Percentiles rank a stretch among this genome's conserved stretches.
Evolutionary conservation across 2,329 filamentous ascomycete species (phyloP).

Genomic region (Arthrobotrys iridis): DNA sequence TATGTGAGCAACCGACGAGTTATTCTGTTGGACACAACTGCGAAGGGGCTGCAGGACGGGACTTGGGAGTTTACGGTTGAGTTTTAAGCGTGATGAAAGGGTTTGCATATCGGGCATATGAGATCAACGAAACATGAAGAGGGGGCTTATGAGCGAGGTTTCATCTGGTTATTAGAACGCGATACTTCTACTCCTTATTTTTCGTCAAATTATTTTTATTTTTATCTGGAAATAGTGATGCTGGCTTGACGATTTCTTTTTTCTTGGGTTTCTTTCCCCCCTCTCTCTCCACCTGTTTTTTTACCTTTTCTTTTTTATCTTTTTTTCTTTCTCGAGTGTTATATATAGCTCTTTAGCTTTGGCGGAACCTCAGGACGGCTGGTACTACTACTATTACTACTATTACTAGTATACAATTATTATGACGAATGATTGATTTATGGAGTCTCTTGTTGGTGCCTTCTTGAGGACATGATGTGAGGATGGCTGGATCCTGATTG

Average conservation of each 20-base stretch:
- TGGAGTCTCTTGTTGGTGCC: no score
- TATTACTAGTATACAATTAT: conserved; percentile 7
- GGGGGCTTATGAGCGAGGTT: not conserved
- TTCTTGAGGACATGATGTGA: no score
- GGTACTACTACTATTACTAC: conserved; percentile 5
- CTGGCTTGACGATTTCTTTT: conserved; percentile 5
- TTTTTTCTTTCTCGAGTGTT: conserved; percentile 4
- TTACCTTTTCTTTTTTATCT: not conserved
- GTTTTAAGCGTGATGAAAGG: conserved; percentile 26
- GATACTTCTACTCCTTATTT: not conserved
- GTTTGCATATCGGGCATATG: not conserved
- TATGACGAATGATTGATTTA: not conserved
- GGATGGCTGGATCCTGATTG: not conserved
- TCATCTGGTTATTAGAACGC: not conserved
- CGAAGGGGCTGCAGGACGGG: conserved; percentile 90
- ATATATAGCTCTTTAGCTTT: conserved; percentile 15
- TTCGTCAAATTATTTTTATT: not conserved
- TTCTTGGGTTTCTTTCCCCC: not conserved
- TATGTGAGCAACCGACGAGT: conserved; percentile 94
- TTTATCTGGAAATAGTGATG: conserved; percentile 18
- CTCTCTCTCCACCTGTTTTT: not conserved
- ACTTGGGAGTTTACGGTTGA: conserved; percentile 61
- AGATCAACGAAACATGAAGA: not conserved
- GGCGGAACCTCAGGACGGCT: conserved; percentile 6
- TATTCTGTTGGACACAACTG: conserved; percentile 90